Evolutionary conservation across 2,329 filamentous ascomycete genomes (phyloP).

Genomic region (Ophiostoma sp.): DNA sequence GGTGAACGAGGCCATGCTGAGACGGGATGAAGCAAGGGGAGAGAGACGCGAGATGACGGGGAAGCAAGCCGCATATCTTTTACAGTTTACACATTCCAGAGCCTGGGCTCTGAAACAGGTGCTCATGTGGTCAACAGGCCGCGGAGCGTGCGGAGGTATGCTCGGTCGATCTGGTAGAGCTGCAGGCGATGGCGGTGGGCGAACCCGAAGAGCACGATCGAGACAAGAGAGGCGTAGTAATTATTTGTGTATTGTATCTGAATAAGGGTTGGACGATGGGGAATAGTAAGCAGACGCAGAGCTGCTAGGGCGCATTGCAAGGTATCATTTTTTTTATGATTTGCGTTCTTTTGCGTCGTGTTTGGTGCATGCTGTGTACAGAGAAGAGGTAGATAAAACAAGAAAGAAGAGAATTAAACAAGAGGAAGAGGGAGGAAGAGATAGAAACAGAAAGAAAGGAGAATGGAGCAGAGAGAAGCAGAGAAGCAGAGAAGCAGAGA

Average conservation of each 20-base stretch:
- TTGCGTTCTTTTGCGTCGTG: background rate
- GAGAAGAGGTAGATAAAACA: no score
- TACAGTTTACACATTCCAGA: background rate
- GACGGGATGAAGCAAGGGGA: slow-evolving; percentile 5
- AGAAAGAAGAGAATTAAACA: background rate
- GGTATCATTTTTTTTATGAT: background rate
- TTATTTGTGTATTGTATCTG: no score
- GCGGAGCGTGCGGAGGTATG: no score
- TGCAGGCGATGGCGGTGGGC: no score
- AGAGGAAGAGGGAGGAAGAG: no score
- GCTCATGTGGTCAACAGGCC: no score
- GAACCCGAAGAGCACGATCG: no score
- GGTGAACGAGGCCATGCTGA: background rate
- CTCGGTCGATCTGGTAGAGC: no score
- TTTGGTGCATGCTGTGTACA: background rate
- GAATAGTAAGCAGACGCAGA: background rate
- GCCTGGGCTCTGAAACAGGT: background rate
- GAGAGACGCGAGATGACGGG: slow-evolving; percentile 2
- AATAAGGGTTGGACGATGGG: no score
- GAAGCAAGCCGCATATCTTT: background rate
- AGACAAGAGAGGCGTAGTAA: no score
- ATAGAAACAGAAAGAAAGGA: no score
- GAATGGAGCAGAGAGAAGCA: background rate
- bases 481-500: background rate
- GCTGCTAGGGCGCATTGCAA: background rate